Evolutionary conservation across 2,329 filamentous ascomycete genomes (phyloP).

Genomic region (Aspergillus chevalieri): DNA sequence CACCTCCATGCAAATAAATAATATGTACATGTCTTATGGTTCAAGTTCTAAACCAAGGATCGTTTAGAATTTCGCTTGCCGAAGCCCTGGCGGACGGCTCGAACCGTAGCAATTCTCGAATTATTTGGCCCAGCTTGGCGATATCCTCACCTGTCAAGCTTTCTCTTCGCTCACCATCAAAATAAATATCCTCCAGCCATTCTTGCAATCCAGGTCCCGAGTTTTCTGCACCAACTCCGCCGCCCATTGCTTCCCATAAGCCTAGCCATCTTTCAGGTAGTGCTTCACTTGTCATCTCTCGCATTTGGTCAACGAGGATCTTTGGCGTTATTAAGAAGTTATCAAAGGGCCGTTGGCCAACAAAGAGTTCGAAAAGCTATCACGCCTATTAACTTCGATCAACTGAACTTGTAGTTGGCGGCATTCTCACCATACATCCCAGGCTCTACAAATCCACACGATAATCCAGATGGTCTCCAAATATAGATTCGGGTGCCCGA

Average conservation of each 20-base stretch:
- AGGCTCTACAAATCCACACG: conserved; percentile 35
- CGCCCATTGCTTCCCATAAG: conserved; percentile 22
- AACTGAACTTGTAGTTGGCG: neutral
- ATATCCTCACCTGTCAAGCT: conserved; percentile 21
- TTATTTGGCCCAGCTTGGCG: conserved; percentile 15
- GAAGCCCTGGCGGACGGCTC: conserved; percentile 22
- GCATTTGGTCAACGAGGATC: conserved; percentile 32
- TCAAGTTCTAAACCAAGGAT: conserved; percentile 17
- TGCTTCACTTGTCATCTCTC: conserved; percentile 26
- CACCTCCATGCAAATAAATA: neutral
- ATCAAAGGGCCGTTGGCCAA: conserved; percentile 35
- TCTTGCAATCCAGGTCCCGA: conserved; percentile 22
- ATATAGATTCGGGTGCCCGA: conserved; percentile 35
- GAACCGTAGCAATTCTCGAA: conserved; percentile 18
- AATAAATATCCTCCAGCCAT: conserved; percentile 36
- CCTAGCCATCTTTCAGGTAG: conserved; percentile 31
- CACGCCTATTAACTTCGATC: conserved; percentile 8
- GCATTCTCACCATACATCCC: conserved; percentile 29
- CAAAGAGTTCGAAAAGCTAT: conserved; percentile 36
- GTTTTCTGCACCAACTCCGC: conserved; percentile 8
- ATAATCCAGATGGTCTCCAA: conserved; percentile 29
- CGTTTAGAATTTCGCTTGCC: conserved; percentile 17
- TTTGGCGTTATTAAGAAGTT: conserved; percentile 28
- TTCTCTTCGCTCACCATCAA: conserved; percentile 21
- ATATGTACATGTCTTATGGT: neutral